Base-by-base conservation (phyloP, 179 eudicot genomes). In the Gypsophila paniculata region DNA sequence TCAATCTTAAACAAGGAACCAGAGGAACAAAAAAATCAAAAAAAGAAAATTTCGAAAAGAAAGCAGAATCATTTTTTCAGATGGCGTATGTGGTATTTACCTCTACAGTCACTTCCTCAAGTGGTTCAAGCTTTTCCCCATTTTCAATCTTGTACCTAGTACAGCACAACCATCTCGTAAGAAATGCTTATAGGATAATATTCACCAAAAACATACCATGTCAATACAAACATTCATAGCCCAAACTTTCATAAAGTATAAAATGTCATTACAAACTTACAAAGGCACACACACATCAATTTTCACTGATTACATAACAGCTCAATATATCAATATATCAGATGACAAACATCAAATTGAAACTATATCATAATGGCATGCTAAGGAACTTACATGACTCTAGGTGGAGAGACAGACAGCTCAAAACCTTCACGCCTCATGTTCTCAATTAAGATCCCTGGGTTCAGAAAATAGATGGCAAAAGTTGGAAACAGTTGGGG, bases 391-490 rank as follows among this genome's bases (percentile, higher is more conserved):
- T 81, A 94, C 99, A 94, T 94, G 86, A 94, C 99, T 88, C 80
- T 87, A 55, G 99, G 97, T 59, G 99, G 99, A 48, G 99, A 94
- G 68, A 94, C 91, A 70, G 99, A 94, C 15, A 94, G 78, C 89
- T 94, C 99, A 80, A 94, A 91, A 46, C 93, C 96, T 90, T 94
- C 99, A 81, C 99, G 97, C 83, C 99, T 88, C 99, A 94, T 94
- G 74, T 94, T 94, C 88, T 94, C 99, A 66, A 94, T 91, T 64
- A 94, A 83, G 78, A 94, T 94, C 65, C 99, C 99, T 94, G 84
- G n/a, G 66, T 17, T 32, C 15, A 63, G 49, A 69, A 23, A 48
- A 76, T n/a, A 49, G 18, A 66, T 46, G 32, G 9, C 48, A 69
- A 36, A 69, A 46, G 26, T 65, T 39, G 44, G 44, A 44, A 25